Conservation (phyloP, 371 early-diverging fungal species). For the Saksenaea vasiformis region DNA sequence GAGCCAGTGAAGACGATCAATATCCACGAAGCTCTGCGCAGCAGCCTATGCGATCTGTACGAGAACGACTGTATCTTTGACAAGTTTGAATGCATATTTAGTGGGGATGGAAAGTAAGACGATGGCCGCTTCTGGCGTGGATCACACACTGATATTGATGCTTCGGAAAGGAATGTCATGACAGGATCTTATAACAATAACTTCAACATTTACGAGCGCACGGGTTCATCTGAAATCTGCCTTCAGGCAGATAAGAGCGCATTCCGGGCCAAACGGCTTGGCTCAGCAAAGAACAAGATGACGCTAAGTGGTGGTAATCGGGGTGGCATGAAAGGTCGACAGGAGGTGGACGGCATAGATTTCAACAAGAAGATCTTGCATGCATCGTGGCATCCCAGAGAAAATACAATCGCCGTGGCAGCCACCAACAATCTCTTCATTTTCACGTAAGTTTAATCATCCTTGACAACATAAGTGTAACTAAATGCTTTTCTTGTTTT, state of each 20-base stretch:
- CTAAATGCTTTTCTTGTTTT: not conserved
- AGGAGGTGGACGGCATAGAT: constrained; percentile 81
- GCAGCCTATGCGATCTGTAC: constrained; percentile 95
- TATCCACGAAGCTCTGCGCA: constrained; percentile 92
- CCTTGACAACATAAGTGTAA: not conserved
- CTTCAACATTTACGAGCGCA: constrained; percentile 87
- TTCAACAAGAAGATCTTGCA: constrained; percentile 95
- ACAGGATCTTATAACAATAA: constrained; percentile 98
- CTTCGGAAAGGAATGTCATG: constrained; percentile 66
- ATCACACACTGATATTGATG: not conserved
- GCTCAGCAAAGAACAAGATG: constrained; percentile 54
- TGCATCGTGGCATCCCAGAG: constrained; percentile 96
- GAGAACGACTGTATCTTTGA: constrained; percentile 99
- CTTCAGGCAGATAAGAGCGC: constrained; percentile 97
- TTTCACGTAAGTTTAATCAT: constrained; percentile 64
- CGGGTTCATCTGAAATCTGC: constrained; percentile 76
- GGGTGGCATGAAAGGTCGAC: constrained; percentile 65
- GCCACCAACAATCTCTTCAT: constrained; percentile 96
- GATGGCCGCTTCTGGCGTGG: not conserved
- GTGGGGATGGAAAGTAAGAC: constrained; percentile 79
- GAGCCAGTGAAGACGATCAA: constrained; percentile 92
- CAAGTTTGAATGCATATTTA: constrained; percentile 97
- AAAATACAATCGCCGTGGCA: constrained; percentile 94
- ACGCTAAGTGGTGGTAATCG: constrained; percentile 33
- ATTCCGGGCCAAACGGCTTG: constrained; percentile 90